These are phyloP conservation scores for Claviceps fusiformis DNA, from an alignment of 2,329 filamentous ascomycete genomes.

Conservation along the genomic window DNA sequence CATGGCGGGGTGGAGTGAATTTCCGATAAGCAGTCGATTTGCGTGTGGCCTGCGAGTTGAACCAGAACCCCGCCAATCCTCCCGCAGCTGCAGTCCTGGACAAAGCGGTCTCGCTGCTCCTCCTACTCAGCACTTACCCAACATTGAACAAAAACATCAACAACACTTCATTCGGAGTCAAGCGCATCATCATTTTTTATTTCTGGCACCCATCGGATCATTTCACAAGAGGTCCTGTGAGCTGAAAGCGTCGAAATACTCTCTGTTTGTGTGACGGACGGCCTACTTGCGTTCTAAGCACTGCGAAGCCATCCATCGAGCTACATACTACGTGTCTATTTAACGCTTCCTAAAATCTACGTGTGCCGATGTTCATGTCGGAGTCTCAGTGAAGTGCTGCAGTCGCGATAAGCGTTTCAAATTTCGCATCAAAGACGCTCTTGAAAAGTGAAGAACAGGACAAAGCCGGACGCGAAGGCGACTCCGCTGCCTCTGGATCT, in stretches of 20 bases:
- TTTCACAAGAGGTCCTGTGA: background rate
- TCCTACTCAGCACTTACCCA: background rate
- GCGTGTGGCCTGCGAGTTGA: too few relatives aligned
- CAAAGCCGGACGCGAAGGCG: background rate
- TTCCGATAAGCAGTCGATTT: background rate
- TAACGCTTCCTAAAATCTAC: background rate
- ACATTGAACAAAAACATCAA: background rate
- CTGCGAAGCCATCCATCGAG: background rate
- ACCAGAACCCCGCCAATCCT: too few relatives aligned
- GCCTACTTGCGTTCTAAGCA: background rate
- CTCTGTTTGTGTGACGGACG: background rate
- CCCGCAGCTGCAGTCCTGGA: too few relatives aligned
- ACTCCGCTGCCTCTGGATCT: background rate
- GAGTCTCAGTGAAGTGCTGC: background rate
- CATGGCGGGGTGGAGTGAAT: background rate
- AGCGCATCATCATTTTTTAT: background rate
- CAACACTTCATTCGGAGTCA: background rate
- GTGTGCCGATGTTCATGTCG: background rate
- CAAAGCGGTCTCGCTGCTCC: too few relatives aligned
- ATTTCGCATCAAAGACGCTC: background rate
- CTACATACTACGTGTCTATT: background rate
- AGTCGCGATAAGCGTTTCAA: background rate
- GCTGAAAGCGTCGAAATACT: background rate
- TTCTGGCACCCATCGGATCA: background rate
- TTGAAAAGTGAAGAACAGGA: background rate